Percentiles rank a stretch among this genome's conserved stretches.
These are phyloP conservation scores for Calophaca sinica DNA, from an alignment of 306 rosid genomes.

Conservation along the genomic window DNA sequence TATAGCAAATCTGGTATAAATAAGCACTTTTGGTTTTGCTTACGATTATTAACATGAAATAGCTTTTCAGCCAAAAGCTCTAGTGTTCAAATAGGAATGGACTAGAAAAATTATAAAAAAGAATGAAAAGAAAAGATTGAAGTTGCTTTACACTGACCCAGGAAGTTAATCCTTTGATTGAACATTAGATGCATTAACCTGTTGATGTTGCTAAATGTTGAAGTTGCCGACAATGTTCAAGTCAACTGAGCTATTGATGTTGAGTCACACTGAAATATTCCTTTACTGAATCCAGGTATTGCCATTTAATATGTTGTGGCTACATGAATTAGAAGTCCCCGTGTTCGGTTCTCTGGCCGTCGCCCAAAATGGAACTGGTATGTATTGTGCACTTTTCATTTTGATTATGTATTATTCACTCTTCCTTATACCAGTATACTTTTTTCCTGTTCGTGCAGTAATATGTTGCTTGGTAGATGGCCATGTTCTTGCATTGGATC, in stretches of 20 bases:
- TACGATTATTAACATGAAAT: background rate
- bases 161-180: slow-evolving; percentile 6
- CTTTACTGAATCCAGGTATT: slow-evolving; percentile 57
- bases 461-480: slow-evolving; percentile 94
- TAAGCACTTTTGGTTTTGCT: slow-evolving; percentile 22
- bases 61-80: slow-evolving; percentile 17
- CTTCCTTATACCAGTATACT: slow-evolving; percentile 9
- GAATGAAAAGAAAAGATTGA: background rate
- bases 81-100: slow-evolving; percentile 1
- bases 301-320: slow-evolving; percentile 73
- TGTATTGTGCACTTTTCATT: slow-evolving; percentile 34
- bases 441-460: slow-evolving; percentile 56
- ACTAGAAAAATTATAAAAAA: background rate
- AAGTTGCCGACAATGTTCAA: slow-evolving; percentile 30
- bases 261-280: slow-evolving; percentile 29
- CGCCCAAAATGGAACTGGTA: slow-evolving; percentile 67
- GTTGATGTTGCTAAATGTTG: background rate
- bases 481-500: slow-evolving; percentile 70
- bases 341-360: slow-evolving; percentile 83
- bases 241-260: slow-evolving; percentile 28
- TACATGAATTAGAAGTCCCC: slow-evolving; percentile 73
- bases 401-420: slow-evolving; percentile 22
- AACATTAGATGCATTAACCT: slow-evolving; percentile 25
- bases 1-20: slow-evolving; percentile 2
- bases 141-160: slow-evolving; percentile 3